Evolutionary conservation across 2,329 filamentous ascomycete species (phyloP).

Genomic region (Taxawa tesnikishii): DNA sequence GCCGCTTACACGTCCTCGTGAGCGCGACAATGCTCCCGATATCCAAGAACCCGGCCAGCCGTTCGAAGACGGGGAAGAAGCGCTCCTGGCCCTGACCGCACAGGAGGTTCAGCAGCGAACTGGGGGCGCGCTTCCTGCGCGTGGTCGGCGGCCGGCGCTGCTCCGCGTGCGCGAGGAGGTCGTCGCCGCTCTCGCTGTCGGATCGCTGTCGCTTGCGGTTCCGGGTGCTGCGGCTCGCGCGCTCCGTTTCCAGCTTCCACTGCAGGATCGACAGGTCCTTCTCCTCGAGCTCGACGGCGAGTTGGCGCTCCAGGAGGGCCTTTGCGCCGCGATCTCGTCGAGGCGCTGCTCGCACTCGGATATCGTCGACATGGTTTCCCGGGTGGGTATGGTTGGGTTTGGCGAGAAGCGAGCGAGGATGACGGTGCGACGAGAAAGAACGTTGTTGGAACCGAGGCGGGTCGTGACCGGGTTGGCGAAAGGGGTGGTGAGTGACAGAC

Average conservation of each 20-base stretch:
- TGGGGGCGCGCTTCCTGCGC: background rate
- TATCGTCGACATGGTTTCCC: background rate
- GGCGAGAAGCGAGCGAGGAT: no score
- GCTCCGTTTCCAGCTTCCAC: background rate
- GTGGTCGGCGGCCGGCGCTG: background rate
- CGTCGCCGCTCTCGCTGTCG: background rate
- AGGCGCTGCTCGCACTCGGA: background rate
- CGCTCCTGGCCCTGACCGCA: constrained; percentile 1
- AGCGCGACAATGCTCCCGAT: constrained; percentile 1
- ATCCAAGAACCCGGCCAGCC: constrained; percentile 1
- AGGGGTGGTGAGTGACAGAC: no score
- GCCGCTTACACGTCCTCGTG: constrained; percentile 3
- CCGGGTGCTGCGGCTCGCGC: background rate
- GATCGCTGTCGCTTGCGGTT: background rate
- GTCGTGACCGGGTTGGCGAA: no score
- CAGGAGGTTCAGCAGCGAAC: constrained; percentile 3
- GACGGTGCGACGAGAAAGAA: no score
- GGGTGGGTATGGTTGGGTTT: no score
- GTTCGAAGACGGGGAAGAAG: constrained; percentile 1
- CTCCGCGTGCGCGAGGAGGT: background rate
- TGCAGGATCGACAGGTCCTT: background rate
- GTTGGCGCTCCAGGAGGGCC: background rate
- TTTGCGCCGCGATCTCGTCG: background rate
- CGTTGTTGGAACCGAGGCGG: no score
- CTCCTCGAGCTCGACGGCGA: background rate